Base-by-base conservation (phyloP, 1,284 basidiomycete species). In the Papiliotrema fonsecae region DNA sequence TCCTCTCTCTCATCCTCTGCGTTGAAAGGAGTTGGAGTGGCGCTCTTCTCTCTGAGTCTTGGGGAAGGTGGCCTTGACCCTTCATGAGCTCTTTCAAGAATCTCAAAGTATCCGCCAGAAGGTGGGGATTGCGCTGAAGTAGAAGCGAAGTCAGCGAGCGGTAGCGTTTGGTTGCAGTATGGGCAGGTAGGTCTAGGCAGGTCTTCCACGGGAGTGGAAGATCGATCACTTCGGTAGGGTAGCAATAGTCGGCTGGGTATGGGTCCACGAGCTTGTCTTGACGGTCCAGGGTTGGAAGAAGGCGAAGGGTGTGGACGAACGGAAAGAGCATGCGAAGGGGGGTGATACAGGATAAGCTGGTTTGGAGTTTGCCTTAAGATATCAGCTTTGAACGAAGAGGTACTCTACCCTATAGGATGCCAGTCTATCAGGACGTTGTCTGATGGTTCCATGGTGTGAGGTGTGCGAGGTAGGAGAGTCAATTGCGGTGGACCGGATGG, bases 321-420 rank as follows among this genome's bases (percentile, higher is more conserved):
- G 22, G 86, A 80, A 13, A 93, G 77, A 0, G 87, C 88, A 67
- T 92, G 88, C 0, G 86, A 89, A 1, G 81, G 84, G 0, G 88
- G 83, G 64, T 92, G 88, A 74, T 92, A 93, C 18, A 92, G 78
- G 25, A 93, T 88, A 46, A 92, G 82, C 65, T 91, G 88, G 69
- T 88, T 86, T 0, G 86, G 84, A 5, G 82, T 81, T 47, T 73
- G 71, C 5, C 74, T 34, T 37, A 16, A n/a, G 27, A 24, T 24
- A 32, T 32, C 6, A 32, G 26, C 28, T 4, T n/a, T n/a, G n/a
- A 19, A n/a, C 10, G 13, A 7, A 36, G 45, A 18, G 10, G 36
- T 6, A 38, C 11, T 7, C 45, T 38, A 47, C 46, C 46, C 46
- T 30, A 47, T 47, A 42, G 46, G 46, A 47, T 47, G 46, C 46